These are phyloP conservation scores for Podaxis mareebaensis DNA, from an alignment of 768 basidiomycete species.

Conservation along the genomic window DNA sequence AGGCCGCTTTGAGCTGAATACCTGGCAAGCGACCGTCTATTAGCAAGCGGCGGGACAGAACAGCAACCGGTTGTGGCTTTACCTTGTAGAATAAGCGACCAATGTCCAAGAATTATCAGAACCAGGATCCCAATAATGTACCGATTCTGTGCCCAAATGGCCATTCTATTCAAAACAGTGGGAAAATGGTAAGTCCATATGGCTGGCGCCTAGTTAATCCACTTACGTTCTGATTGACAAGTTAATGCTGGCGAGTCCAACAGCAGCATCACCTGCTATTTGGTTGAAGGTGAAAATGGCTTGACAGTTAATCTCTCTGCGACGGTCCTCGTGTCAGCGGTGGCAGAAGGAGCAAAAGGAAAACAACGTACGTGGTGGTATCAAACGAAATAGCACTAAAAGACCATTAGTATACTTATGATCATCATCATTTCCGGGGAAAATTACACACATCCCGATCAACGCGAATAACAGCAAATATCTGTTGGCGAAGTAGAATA, in stretches of 20 bases:
- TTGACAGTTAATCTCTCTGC: conserved; percentile 59
- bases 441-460: conserved; percentile 60
- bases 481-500: conserved; percentile 68
- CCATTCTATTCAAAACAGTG: conserved; percentile 38
- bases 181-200: neutral
- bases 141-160: conserved; percentile 62
- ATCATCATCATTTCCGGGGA: neutral
- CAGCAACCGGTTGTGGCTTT: neutral
- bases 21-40: conserved; percentile 34
- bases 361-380: conserved; percentile 36
- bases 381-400: conserved; percentile 54
- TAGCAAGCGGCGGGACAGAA: neutral
- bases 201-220: neutral
- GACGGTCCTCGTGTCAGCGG: neutral
- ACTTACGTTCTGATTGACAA: conserved; percentile 59
- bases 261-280: conserved; percentile 45
- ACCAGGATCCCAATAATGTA: conserved; percentile 52
- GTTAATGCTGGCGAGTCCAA: conserved; percentile 62
- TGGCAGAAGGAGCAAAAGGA: neutral
- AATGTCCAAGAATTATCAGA: conserved; percentile 65
- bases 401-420: conserved; percentile 16
- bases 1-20: conserved; percentile 56
- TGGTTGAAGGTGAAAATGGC: conserved; percentile 66
- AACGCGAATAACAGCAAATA: conserved; percentile 66
- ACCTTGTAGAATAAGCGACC: conserved; percentile 72